phyloP scores from a whole-genome alignment of 345 rosid species.

The Eucalyptus urophylla region DNA sequence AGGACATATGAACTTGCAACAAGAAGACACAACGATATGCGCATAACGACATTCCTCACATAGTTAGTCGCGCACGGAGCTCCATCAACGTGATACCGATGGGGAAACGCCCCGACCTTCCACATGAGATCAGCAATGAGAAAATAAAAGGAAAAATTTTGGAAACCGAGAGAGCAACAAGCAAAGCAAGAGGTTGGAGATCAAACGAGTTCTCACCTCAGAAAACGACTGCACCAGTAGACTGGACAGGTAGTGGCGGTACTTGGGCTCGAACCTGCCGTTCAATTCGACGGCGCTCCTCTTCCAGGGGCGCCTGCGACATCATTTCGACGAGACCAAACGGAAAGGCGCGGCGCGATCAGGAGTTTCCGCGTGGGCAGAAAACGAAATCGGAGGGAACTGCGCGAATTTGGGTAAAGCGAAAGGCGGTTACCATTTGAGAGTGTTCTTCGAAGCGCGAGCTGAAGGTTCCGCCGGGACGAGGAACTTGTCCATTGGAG shows the following conservation, averaged over 20 bases:
- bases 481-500: neutral
- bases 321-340: neutral
- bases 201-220: slow-evolving; percentile 19
- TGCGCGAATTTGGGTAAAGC: neutral
- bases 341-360: neutral
- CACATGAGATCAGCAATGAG: neutral
- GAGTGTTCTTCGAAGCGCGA: neutral
- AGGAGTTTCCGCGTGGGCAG: neutral
- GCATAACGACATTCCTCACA: slow-evolving; percentile 3
- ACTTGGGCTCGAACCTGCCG: slow-evolving; percentile 38
- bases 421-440: neutral
- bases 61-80: slow-evolving; percentile 39
- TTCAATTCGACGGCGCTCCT: slow-evolving; percentile 46
- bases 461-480: neutral
- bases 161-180: neutral
- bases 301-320: slow-evolving; percentile 33
- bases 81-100: slow-evolving; percentile 37
- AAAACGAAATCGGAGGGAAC: neutral
- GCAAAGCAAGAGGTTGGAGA: neutral
- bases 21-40: neutral
- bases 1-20: neutral
- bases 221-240: slow-evolving; percentile 58
- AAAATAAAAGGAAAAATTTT: neutral
- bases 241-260: slow-evolving; percentile 38
- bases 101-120: slow-evolving; percentile 59